Percentiles rank a stretch among this genome's conserved stretches.
Evolutionary conservation across 306 rosid genomes (phyloP).

Genomic region (Quercus glauca): DNA sequence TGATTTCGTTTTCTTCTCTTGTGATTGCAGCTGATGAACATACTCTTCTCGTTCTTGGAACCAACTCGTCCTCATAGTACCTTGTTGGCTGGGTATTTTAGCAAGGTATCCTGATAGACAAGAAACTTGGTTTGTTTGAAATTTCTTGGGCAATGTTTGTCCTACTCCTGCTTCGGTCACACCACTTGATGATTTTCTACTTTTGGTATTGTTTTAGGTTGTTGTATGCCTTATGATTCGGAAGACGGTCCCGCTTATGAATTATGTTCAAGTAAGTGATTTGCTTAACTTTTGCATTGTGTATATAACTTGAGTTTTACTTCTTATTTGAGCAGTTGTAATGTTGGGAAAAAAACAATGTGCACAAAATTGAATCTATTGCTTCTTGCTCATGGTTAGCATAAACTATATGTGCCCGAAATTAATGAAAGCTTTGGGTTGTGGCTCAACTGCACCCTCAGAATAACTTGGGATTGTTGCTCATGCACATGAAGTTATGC

Average conservation of each 20-base stretch:
- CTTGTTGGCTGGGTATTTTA: conserved; percentile 88
- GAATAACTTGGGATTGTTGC: not conserved
- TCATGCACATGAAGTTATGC: not conserved
- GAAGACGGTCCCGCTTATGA: conserved; percentile 90
- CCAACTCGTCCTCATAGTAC: conserved; percentile 78
- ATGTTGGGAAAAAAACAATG: not conserved
- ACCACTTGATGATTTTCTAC: conserved; percentile 11
- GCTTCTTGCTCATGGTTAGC: not conserved
- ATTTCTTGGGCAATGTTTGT: conserved; percentile 9
- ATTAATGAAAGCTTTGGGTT: not conserved
- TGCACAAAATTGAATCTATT: not conserved
- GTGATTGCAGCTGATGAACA: conserved; percentile 77
- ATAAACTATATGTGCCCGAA: not conserved
- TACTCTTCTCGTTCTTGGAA: conserved; percentile 94
- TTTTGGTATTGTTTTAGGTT: conserved; percentile 46
- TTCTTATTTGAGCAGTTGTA: conserved; percentile 6
- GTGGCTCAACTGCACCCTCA: not conserved
- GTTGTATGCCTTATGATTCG: conserved; percentile 95
- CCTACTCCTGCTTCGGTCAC: not conserved
- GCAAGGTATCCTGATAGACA: conserved; percentile 59
- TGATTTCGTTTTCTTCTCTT: conserved; percentile 19
- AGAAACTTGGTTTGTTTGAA: conserved; percentile 14
- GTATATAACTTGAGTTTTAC: conserved; percentile 2
- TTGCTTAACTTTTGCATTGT: not conserved
- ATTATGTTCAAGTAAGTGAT: conserved; percentile 84